Evolutionary conservation across 2,329 filamentous ascomycete species (phyloP).

Genomic region (Rhynchosporium secalis): DNA sequence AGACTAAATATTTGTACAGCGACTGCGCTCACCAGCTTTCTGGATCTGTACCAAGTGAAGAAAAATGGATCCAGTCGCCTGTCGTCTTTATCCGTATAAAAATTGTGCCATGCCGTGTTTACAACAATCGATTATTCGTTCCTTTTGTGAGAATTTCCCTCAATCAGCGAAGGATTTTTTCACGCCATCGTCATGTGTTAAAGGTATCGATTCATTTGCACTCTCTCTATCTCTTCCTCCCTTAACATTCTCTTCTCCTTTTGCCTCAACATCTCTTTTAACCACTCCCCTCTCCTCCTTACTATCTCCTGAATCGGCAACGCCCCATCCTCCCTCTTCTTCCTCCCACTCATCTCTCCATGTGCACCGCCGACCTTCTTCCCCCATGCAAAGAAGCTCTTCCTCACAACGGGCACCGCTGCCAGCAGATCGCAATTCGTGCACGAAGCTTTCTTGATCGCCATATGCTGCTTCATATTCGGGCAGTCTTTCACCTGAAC

Average conservation of each 20-base stretch:
- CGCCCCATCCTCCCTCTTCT: not conserved
- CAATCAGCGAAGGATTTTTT: not conserved
- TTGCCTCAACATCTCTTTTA: not conserved
- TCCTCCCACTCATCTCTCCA: not conserved
- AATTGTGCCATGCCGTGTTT: no score
- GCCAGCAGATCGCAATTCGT: not conserved
- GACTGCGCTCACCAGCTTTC: no score
- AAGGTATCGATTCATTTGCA: not conserved
- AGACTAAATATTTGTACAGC: no score
- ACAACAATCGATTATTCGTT: not conserved
- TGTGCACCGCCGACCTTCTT: not conserved
- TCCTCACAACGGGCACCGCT: not conserved
- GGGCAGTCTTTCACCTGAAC: constrained; percentile 2
- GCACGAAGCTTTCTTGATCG: constrained; percentile 3
- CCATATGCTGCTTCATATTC: constrained; percentile 1
- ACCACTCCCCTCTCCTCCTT: constrained; percentile 12
- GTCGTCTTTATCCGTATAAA: no score
- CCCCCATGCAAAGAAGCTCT: constrained; percentile 1
- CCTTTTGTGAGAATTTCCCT: no score
- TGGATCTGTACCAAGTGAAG: not conserved
- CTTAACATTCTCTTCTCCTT: not conserved
- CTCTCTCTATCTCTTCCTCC: not conserved
- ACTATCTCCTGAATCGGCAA: constrained; percentile 12
- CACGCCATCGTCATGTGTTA: not conserved
- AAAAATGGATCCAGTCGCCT: no score